A percentile compares a stretch with the other conserved stretches of the same genome.
These are phyloP conservation scores for Apiospora marii DNA, from an alignment of 2,329 filamentous ascomycete genomes.

Conservation along the genomic window DNA sequence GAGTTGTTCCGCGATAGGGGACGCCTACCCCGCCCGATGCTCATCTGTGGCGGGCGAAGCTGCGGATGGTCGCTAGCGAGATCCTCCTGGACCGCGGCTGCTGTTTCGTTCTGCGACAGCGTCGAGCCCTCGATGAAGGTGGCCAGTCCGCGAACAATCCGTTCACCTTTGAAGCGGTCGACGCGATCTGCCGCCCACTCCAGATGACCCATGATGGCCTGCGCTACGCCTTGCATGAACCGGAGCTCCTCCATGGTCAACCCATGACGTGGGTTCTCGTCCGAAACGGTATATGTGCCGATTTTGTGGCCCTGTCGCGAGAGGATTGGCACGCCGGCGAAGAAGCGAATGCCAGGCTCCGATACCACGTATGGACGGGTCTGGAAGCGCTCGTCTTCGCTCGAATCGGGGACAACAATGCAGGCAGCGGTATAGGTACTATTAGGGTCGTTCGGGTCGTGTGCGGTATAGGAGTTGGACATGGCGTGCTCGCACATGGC, in stretches of 20 bases:
- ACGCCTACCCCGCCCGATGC: not conserved
- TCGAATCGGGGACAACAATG: conserved; percentile 42
- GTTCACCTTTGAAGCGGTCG: conserved; percentile 60
- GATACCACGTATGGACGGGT: conserved; percentile 42
- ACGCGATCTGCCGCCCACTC: conserved; percentile 61
- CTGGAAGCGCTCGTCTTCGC: conserved; percentile 44
- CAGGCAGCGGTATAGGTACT: conserved; percentile 32
- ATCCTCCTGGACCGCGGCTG: conserved; percentile 25
- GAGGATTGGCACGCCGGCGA: conserved; percentile 63
- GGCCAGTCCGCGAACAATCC: conserved; percentile 62
- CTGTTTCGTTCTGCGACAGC: conserved; percentile 26
- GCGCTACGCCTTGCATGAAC: conserved; percentile 64
- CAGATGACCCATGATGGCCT: conserved; percentile 66
- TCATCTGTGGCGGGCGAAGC: not conserved
- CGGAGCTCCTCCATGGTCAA: conserved; percentile 56
- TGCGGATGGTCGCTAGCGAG: not conserved
- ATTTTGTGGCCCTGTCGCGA: conserved; percentile 63
- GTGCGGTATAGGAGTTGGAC: conserved; percentile 36
- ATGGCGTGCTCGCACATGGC: conserved; percentile 45
- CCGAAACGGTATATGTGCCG: conserved; percentile 66
- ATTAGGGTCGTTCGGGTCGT: conserved; percentile 33
- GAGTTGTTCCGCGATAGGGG: conserved; percentile 7
- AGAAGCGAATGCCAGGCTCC: conserved; percentile 46
- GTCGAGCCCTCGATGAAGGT: conserved; percentile 61
- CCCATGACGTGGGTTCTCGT: conserved; percentile 61